Conservation (phyloP, 257 asterid species). For the Forsythia suspensa region DNA sequence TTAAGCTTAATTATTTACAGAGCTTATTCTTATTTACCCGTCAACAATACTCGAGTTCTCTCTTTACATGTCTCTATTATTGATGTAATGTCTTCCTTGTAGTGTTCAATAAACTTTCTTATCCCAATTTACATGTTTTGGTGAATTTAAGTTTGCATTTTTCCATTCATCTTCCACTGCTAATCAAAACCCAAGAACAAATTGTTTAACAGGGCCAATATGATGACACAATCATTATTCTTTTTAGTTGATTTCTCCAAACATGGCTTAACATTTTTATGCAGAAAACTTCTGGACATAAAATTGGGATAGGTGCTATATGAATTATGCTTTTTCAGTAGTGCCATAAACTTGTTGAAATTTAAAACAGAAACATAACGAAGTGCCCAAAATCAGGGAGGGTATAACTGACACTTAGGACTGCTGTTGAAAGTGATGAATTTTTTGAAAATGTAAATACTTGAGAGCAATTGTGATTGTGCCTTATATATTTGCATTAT, state of each 20-base stretch:
- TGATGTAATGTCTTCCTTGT: slow-evolving; percentile 4
- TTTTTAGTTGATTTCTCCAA: background rate
- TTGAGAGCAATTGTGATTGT: background rate
- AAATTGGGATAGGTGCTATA: background rate
- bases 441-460: background rate
- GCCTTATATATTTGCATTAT: slow-evolving; percentile 1
- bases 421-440: background rate
- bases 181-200: background rate
- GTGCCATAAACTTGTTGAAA: background rate
- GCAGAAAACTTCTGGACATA: background rate
- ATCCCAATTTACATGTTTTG: background rate
- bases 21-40: background rate
- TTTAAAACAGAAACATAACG: background rate
- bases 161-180: background rate
- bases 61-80: background rate
- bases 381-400: background rate
- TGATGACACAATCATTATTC: background rate
- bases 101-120: background rate
- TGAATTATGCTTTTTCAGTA: background rate
- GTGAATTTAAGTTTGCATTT: background rate
- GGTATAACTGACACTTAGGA: background rate
- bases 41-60: background rate
- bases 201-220: background rate
- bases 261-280: background rate
- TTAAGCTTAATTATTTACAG: slow-evolving; percentile 11